Evolutionary conservation across 1,139 yeast species (phyloP), one percentile per base, ranked within the genome.

Genomic region (Suhomyces maxii): DNA sequence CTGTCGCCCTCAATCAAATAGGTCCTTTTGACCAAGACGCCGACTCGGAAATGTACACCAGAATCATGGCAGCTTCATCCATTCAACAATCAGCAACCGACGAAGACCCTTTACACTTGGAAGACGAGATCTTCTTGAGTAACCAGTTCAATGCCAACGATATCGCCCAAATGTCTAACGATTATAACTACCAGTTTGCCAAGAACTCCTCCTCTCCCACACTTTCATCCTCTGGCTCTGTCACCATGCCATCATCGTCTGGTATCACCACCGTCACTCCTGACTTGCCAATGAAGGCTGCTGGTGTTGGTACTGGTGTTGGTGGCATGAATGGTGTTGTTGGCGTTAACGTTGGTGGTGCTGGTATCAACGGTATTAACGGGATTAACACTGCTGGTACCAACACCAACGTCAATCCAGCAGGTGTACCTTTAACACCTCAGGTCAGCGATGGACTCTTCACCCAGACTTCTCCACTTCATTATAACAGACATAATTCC

Each of bases 201-300:
- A 38, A 40, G 39, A 30, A 42, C 14, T 42, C 40, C 35, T 28
- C 42, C 25, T 51, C 55, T 5, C 51, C 55, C 6, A 40, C 53
- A 23, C 44, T 51, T 3, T 51, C 54, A 6, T 37, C 52, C 8
- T 45, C 50, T 2, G 51, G 56, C 8, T 48, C 55, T 6, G 47
- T 50, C 8, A 53, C 51, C 37, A 31, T 38, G 23, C 23, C 23
- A 28, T 28, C 31, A 11, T 42, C 47, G 36, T 41, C 51, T 9
- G 41, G 26, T 7, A 36, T 39, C 23, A 36, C 42, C 10, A n/a
- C 31, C 32, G 37, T 14, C 18, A 37, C 45, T 7, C 41, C 45
- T 3, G 41, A 42, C 30, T 42, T 42, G 34, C 31, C 31, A 28
- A 28, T 28, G 31, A 11, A 9, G 7, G 11, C 31, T 28, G 31